Evolutionary conservation across 2,329 filamentous ascomycete species (phyloP).

Genomic region (Colletotrichum sp.): DNA sequence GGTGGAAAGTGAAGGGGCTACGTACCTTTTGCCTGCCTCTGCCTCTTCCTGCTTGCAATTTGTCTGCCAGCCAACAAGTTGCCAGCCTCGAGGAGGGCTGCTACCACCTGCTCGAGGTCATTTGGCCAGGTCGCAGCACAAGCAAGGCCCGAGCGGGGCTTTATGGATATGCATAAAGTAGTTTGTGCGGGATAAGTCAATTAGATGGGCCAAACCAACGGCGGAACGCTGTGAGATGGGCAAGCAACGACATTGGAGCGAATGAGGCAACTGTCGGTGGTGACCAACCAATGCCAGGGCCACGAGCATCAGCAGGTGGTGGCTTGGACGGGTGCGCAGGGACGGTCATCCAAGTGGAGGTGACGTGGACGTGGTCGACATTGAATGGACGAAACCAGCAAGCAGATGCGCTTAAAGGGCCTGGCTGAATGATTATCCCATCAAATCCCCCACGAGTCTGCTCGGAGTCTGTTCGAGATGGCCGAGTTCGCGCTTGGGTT

Average conservation of each 20-base stretch:
- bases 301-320: neutral
- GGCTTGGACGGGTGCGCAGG: conserved; percentile 5
- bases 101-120: neutral
- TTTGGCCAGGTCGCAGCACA: neutral
- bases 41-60: neutral
- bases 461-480: neutral
- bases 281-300: neutral
- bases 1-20: neutral
- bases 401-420: neutral
- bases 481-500: neutral
- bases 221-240: neutral
- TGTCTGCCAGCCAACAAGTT: neutral
- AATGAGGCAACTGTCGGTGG: neutral
- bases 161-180: neutral
- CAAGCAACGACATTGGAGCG: neutral
- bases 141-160: neutral
- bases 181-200: neutral
- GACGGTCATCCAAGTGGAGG: neutral
- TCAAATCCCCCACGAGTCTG: neutral
- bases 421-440: neutral
- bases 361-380: neutral
- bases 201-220: neutral
- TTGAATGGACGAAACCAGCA: neutral
- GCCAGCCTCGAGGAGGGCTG: too few species aligned
- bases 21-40: neutral